These are phyloP conservation scores for Climacium dendroides DNA, from an alignment of 225 moss, liverwort and hornwort genomes.

Conservation along the genomic window DNA sequence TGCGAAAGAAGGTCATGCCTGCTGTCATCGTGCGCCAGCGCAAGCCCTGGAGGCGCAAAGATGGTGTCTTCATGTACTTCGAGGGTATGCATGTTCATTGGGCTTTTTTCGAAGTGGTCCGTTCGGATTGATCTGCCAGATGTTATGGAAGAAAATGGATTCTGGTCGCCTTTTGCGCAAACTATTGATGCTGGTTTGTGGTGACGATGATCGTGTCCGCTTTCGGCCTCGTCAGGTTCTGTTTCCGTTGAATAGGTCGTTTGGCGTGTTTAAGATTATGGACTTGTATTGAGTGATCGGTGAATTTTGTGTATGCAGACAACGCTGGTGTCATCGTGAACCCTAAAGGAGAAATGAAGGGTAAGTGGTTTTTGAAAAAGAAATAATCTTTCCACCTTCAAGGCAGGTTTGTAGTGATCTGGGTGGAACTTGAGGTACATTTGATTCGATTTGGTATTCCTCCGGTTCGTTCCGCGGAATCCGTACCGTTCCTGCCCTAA, in stretches of 20 bases:
- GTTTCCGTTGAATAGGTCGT: background rate
- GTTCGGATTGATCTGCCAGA: background rate
- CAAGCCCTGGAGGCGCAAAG: conserved; percentile 86
- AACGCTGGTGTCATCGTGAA: conserved; percentile 90
- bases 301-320: conserved; percentile 23
- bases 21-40: conserved; percentile 86
- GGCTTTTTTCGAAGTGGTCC: background rate
- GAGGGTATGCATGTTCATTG: conserved; percentile 28
- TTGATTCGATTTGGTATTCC: too few species aligned
- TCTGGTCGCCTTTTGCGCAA: background rate
- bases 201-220: background rate
- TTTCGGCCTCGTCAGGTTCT: background rate
- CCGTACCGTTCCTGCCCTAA: background rate
- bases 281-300: background rate
- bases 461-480: background rate
- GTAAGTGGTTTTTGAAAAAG: background rate
- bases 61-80: conserved; percentile 91
- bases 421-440: background rate
- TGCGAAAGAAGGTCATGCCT: conserved; percentile 88
- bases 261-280: background rate
- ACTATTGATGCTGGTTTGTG: too few species aligned
- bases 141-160: too few species aligned
- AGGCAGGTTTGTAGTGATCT: too few species aligned
- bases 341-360: conserved; percentile 94
- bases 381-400: background rate